Conservation (phyloP, 768 basidiomycete genomes). For the Clitopilus hobsonii region DNA sequence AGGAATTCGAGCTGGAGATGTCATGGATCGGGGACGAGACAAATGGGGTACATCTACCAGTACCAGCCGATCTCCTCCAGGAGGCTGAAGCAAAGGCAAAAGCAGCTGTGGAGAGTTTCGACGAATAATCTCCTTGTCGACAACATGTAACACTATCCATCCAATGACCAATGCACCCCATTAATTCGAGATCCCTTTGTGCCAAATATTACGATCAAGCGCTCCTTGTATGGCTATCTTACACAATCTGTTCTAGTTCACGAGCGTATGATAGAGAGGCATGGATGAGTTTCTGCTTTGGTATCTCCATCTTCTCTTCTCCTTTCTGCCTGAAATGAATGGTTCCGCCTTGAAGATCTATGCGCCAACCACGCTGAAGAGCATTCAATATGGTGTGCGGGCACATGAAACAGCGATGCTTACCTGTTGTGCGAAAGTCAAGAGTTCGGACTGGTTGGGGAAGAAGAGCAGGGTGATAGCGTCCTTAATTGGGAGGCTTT, state of each 20-base stretch:
- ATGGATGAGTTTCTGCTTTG: slow-evolving; percentile 77
- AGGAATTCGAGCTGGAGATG: slow-evolving; percentile 97
- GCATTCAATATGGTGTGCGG: slow-evolving; percentile 5
- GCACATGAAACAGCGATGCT: slow-evolving; percentile 14
- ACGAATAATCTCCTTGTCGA: slow-evolving; percentile 19
- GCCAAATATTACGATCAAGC: neutral
- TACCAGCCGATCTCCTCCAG: slow-evolving; percentile 78
- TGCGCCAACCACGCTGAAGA: slow-evolving; percentile 75
- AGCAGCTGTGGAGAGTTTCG: slow-evolving; percentile 67
- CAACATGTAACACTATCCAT: neutral
- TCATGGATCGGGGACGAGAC: slow-evolving; percentile 93
- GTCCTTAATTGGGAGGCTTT: slow-evolving; percentile 84
- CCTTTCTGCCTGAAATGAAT: slow-evolving; percentile 79
- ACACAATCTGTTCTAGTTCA: slow-evolving; percentile 90
- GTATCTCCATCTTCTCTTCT: slow-evolving; percentile 82
- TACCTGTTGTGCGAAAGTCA: slow-evolving; percentile 80
- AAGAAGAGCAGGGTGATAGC: slow-evolving; percentile 92
- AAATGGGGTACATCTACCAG: slow-evolving; percentile 69
- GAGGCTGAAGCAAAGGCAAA: slow-evolving; percentile 89
- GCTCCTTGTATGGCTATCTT: slow-evolving; percentile 29
- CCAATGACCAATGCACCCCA: slow-evolving; percentile 3
- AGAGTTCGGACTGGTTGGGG: slow-evolving; percentile 71
- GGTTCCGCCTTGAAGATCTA: slow-evolving; percentile 62
- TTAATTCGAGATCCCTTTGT: too few species aligned
- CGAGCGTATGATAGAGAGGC: slow-evolving; percentile 77